These are phyloP conservation scores for Parmales sp. DNA, from an alignment of 108 stramenopile species.

Conservation along the genomic window DNA sequence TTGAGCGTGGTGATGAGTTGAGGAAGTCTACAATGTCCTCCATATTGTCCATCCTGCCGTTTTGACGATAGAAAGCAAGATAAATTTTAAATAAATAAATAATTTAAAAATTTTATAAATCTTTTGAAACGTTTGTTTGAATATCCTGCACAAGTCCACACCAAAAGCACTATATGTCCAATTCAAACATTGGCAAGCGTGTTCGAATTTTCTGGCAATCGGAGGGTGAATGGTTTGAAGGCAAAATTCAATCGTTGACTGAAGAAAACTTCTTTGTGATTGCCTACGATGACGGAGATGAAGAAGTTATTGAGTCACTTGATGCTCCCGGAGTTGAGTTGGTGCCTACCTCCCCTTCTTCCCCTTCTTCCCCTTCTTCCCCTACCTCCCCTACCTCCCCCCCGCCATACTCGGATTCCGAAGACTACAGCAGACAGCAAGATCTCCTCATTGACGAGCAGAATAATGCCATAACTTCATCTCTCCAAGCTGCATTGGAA, in stretches of 20 bases:
- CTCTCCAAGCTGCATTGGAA: background rate
- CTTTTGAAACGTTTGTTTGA: background rate
- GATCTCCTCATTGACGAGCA: background rate
- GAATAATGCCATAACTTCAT: background rate
- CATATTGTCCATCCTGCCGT: background rate
- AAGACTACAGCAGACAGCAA: background rate
- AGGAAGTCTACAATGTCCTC: background rate
- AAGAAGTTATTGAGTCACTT: background rate
- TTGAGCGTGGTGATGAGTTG: background rate
- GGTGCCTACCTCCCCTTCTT: background rate
- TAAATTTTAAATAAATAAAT: background rate
- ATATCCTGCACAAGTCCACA: too few relatives aligned
- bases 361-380: background rate
- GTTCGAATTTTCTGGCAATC: background rate
- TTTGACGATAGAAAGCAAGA: background rate
- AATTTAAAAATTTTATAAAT: background rate
- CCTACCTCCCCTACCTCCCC: background rate
- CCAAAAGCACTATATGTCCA: too few relatives aligned
- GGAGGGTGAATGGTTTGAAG: background rate
- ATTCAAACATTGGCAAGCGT: too few relatives aligned
- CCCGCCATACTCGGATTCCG: background rate
- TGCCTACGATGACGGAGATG: background rate
- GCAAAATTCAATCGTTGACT: background rate
- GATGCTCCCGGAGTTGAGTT: background rate
- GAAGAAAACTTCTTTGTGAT: background rate